Evolutionary conservation across 129 eudicot genomes (phyloP).

Genomic region (Logfia minima): DNA sequence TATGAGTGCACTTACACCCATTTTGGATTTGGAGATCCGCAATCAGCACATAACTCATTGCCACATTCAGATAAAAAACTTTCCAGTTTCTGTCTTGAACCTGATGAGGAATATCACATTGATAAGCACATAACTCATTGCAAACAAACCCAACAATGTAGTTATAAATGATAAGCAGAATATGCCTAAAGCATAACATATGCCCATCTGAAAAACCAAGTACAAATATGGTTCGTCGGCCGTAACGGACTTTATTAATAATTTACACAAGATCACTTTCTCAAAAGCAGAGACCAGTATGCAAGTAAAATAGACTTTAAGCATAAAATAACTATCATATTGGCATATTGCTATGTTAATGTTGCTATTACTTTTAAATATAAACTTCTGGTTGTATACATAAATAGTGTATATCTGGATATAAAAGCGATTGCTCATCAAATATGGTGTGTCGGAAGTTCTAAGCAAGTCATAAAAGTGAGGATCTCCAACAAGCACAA

Average conservation of each 20-base stretch:
- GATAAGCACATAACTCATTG: not conserved
- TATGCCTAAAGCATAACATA: not conserved
- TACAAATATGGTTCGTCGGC: not conserved
- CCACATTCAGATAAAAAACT: slow-evolving; percentile 56
- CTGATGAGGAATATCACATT: slow-evolving; percentile 36
- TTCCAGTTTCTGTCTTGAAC: slow-evolving; percentile 56
- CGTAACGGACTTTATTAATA: not conserved
- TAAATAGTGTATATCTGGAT: not conserved
- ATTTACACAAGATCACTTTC: not conserved
- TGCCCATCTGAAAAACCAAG: not conserved
- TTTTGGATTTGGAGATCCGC: slow-evolving; percentile 87
- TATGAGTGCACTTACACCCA: slow-evolving; percentile 79
- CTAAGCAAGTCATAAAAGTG: not conserved
- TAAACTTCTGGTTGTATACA: not conserved
- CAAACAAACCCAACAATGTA: slow-evolving; percentile 17
- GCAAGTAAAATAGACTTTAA: not conserved
- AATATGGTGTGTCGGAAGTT: not conserved
- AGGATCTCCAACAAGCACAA: not conserved
- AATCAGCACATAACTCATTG: slow-evolving; percentile 81
- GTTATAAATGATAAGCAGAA: not conserved
- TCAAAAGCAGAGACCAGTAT: not conserved
- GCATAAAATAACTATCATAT: not conserved
- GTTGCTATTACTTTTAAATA: not conserved
- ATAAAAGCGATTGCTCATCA: not conserved
- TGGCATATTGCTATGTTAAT: not conserved